These are phyloP conservation scores for Plectosphaerella sp. DNA, from an alignment of 2,329 filamentous ascomycete genomes.

Conservation along the genomic window DNA sequence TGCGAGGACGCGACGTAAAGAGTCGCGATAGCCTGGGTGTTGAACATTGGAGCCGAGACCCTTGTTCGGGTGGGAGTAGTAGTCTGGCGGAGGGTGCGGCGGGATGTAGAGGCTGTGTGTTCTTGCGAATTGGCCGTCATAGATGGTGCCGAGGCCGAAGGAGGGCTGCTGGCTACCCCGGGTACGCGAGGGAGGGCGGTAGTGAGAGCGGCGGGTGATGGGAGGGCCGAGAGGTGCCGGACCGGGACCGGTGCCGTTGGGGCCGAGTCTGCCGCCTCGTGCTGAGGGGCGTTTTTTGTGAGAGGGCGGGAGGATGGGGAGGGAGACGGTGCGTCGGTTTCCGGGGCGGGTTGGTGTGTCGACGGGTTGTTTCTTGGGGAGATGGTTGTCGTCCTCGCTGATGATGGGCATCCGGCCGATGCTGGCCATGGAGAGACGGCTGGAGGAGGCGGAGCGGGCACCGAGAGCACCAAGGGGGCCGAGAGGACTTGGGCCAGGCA, in stretches of 20 bases:
- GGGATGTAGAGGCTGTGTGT: slow-evolving; percentile 1
- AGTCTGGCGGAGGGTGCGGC: slow-evolving; percentile 8
- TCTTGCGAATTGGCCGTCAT: too few relatives aligned
- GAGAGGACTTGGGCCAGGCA: too few relatives aligned
- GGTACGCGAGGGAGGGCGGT: background rate
- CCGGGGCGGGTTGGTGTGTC: background rate
- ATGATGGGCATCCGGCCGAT: slow-evolving; percentile 31
- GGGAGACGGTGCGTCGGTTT: background rate
- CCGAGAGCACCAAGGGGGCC: too few relatives aligned
- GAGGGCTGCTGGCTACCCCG: background rate
- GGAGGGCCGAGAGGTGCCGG: background rate
- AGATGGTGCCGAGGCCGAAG: background rate
- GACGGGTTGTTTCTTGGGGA: background rate
- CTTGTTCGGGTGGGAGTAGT: slow-evolving; percentile 9
- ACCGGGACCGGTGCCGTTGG: background rate
- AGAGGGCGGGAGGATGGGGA: too few relatives aligned
- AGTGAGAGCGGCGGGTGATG: too few relatives aligned
- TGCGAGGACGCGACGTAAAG: too few relatives aligned
- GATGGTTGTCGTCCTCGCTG: slow-evolving; percentile 24
- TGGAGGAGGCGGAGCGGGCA: background rate
- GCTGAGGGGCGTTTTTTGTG: too few relatives aligned
- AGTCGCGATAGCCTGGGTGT: too few relatives aligned
- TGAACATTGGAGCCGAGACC: background rate
- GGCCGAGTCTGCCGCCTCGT: background rate
- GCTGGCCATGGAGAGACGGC: slow-evolving; percentile 6